phyloP scores from a whole-genome alignment of 306 rosid genomes.

The Dryas octopetala region DNA sequence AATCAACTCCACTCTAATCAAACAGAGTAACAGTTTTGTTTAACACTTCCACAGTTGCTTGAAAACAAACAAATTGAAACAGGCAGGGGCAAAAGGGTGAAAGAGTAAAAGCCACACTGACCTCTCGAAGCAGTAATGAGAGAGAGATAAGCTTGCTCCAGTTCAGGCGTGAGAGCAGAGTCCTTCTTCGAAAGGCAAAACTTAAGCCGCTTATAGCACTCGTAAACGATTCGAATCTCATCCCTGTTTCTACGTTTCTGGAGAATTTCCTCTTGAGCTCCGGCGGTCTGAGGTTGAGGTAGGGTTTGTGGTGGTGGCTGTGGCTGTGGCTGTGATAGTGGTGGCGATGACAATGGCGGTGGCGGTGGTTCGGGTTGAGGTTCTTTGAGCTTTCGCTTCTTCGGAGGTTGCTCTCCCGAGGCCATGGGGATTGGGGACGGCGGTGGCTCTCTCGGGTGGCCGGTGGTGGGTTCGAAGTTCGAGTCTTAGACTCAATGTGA shows the following conservation, averaged over 20 bases:
- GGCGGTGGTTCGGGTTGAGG: slow-evolving; percentile 29
- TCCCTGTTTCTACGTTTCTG: slow-evolving; percentile 44
- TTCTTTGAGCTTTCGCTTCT: slow-evolving; percentile 61
- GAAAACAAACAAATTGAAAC: slow-evolving; percentile 1
- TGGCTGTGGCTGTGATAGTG: neutral
- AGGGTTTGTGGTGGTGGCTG: slow-evolving; percentile 39
- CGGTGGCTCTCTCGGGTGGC: slow-evolving; percentile 11
- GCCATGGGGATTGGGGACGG: slow-evolving; percentile 45
- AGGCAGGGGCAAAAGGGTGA: neutral
- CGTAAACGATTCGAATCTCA: slow-evolving; percentile 57
- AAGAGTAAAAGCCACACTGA: slow-evolving; percentile 24
- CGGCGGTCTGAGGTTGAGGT: slow-evolving; percentile 19
- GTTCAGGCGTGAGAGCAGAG: slow-evolving; percentile 36
- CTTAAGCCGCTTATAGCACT: slow-evolving; percentile 53
- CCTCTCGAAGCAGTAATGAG: slow-evolving; percentile 60
- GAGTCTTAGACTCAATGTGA: neutral
- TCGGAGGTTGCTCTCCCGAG: slow-evolving; percentile 61
- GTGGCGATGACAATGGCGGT: slow-evolving; percentile 18
- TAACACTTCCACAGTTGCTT: neutral
- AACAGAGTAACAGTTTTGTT: no score
- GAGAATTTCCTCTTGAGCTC: slow-evolving; percentile 44
- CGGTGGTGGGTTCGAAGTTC: neutral
- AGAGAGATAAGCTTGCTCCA: slow-evolving; percentile 55
- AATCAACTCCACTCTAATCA: neutral
- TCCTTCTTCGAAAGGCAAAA: slow-evolving; percentile 42